These are phyloP conservation scores for Colletotrichum aenigma DNA, from an alignment of 2,329 filamentous ascomycete genomes.

Conservation along the genomic window DNA sequence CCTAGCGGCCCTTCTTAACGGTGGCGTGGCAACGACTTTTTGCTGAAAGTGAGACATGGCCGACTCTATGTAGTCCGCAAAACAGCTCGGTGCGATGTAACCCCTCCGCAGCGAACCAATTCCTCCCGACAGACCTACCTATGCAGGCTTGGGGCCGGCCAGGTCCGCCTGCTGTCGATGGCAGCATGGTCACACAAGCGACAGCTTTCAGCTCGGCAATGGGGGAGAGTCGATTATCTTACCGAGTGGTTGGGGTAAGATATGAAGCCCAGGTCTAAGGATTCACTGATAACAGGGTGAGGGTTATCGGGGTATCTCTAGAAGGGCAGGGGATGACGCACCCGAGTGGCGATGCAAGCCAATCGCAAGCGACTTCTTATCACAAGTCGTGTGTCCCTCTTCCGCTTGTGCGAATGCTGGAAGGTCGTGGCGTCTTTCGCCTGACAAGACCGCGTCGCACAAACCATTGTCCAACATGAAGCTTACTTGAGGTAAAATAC, in stretches of 20 bases:
- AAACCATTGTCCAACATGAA: neutral
- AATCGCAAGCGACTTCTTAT: conserved; percentile 14
- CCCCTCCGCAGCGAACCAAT: neutral
- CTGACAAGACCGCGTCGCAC: neutral
- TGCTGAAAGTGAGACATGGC: neutral
- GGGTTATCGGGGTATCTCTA: neutral
- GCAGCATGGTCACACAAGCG: neutral
- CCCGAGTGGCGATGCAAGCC: neutral
- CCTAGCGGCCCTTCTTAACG: neutral
- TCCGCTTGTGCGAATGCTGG: neutral
- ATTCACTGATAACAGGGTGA: conserved; percentile 1
- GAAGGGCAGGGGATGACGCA: neutral
- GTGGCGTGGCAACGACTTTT: neutral
- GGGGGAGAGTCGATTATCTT: neutral
- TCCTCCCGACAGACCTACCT: neutral
- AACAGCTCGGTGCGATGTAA: neutral
- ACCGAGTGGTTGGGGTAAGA: neutral
- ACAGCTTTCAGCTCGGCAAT: neutral
- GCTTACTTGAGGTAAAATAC: neutral
- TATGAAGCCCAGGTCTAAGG: neutral
- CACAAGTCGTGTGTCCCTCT: neutral
- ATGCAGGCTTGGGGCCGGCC: neutral
- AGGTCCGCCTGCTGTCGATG: neutral
- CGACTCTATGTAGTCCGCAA: conserved; percentile 12
- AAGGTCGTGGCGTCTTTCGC: neutral